Evolutionary conservation across 176 grass and related monocot species (phyloP).

Genomic region (Oryza australiensis): DNA sequence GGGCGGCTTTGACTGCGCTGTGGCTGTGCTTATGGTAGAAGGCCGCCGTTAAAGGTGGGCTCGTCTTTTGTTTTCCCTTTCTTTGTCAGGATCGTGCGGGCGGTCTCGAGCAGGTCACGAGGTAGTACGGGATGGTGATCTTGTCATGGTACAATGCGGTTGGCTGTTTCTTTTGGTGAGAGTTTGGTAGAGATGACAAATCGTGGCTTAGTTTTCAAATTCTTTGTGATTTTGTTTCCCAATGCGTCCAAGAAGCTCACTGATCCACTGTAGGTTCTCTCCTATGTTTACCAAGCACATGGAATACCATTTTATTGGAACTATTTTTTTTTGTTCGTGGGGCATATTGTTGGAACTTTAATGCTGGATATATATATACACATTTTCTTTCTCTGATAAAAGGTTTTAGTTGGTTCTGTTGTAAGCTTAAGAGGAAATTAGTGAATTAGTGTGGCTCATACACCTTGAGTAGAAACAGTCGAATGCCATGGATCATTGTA

Average conservation of each 20-base stretch:
- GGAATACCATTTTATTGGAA: slow-evolving; percentile 20
- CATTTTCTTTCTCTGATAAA: not conserved
- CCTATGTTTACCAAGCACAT: not conserved
- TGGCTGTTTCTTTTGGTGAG: slow-evolving; percentile 4
- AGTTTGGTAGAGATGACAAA: slow-evolving; percentile 19
- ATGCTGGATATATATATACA: not conserved
- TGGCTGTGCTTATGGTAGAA: slow-evolving; percentile 14
- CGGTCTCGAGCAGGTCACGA: not conserved
- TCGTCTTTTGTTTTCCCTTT: not conserved
- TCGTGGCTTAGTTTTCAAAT: not conserved
- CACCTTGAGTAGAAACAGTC: not conserved
- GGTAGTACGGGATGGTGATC: slow-evolving; percentile 22
- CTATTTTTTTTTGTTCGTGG: not conserved
- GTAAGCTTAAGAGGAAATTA: not conserved
- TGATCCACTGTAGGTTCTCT: not conserved
- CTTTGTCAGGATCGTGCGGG: slow-evolving; percentile 32
- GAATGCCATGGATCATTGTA: not conserved
- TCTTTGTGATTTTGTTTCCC: not conserved
- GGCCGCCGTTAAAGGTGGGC: slow-evolving; percentile 4
- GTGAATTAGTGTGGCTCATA: not conserved
- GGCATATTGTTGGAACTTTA: slow-evolving; percentile 16
- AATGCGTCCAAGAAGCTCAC: not conserved
- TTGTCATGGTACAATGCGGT: slow-evolving; percentile 17
- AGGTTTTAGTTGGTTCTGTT: not conserved
- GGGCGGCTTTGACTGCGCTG: too few relatives aligned